A percentile compares a stretch with the other conserved stretches of the same genome.
phyloP scores from a whole-genome alignment of 805 yeast species.

The Lachancea lanzarotensis region DNA sequence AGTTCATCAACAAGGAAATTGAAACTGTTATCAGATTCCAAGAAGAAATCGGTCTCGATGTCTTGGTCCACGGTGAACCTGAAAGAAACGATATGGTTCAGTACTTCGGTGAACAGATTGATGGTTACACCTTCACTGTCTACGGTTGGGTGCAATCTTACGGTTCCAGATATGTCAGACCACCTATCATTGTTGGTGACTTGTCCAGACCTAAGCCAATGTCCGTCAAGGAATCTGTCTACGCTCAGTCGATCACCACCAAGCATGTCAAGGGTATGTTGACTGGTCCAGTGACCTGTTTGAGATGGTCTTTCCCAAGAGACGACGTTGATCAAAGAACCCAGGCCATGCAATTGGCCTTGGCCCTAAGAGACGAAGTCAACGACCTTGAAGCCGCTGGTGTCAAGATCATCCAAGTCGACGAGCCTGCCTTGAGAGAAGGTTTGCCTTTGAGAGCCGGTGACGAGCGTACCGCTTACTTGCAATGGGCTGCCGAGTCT shows the following conservation, averaged over 20 bases:
- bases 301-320: slow-evolving; percentile 99
- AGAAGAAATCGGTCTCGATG: slow-evolving; percentile 98
- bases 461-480: slow-evolving; percentile 91
- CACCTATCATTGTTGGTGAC: slow-evolving; percentile 98
- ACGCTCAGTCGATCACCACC: slow-evolving; percentile 92
- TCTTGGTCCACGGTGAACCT: slow-evolving; percentile 99
- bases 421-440: slow-evolving; percentile 99
- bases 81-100: slow-evolving; percentile 99
- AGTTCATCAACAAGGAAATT: slow-evolving; percentile 94
- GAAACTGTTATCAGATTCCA: slow-evolving; percentile 96
- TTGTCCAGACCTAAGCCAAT: slow-evolving; percentile 96
- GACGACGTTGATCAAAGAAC: slow-evolving; percentile 88
- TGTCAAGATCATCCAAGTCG: slow-evolving; percentile 96
- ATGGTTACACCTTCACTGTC: slow-evolving; percentile 96
- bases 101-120: slow-evolving; percentile 98
- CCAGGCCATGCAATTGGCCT: slow-evolving; percentile 94
- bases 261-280: slow-evolving; percentile 99
- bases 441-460: slow-evolving; percentile 99
- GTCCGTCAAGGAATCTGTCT: slow-evolving; percentile 98
- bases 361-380: slow-evolving; percentile 98
- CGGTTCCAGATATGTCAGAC: slow-evolving; percentile 99
- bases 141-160: slow-evolving; percentile 99
- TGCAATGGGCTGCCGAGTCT: slow-evolving; percentile 98
- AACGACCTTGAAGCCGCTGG: slow-evolving; percentile 98
- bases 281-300: slow-evolving; percentile 98